Conservation (phyloP, 768 basidiomycete genomes). For the Pulveroboletus ravenelii region DNA sequence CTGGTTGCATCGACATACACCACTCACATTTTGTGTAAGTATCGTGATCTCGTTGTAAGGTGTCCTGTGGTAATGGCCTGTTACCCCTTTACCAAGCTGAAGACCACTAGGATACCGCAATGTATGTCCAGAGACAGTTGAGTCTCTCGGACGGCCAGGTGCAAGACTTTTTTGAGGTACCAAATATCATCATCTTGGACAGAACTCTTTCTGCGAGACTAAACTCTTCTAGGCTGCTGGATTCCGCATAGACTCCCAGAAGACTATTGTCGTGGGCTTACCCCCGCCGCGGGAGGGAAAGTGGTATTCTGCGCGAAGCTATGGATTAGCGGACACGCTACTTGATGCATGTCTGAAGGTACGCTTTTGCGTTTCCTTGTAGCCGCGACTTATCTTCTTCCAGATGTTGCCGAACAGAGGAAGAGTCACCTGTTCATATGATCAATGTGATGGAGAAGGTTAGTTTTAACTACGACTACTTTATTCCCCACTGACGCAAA, state of each 20-base stretch:
- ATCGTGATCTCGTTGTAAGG: conserved; percentile 37
- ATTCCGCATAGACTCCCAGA: conserved; percentile 38
- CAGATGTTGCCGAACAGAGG: conserved; percentile 44
- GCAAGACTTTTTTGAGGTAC: conserved; percentile 46
- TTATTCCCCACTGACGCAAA: conserved; percentile 1
- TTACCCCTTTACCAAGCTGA: not conserved
- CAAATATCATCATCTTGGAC: not conserved
- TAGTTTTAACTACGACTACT: not conserved
- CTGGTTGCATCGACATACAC: not conserved
- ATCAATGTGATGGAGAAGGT: conserved; percentile 22
- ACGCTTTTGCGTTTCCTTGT: not conserved
- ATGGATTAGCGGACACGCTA: conserved; percentile 40
- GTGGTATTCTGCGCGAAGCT: conserved; percentile 38
- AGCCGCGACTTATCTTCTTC: not conserved
- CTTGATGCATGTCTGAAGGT: conserved; percentile 36
- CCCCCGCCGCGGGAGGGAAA: conserved; percentile 35
- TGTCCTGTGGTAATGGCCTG: not conserved
- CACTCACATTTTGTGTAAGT: conserved; percentile 26
- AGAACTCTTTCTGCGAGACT: not conserved
- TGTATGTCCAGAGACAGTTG: conserved; percentile 42
- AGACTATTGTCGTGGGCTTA: conserved; percentile 41
- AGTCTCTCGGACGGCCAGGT: conserved; percentile 35
- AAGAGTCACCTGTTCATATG: conserved; percentile 25
- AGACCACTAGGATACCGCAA: conserved; percentile 36
- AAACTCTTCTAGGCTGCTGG: conserved; percentile 32